Evolutionary conservation across 495 filamentous ascomycete genomes (phyloP).

Genomic region (Copromyces sp.): DNA sequence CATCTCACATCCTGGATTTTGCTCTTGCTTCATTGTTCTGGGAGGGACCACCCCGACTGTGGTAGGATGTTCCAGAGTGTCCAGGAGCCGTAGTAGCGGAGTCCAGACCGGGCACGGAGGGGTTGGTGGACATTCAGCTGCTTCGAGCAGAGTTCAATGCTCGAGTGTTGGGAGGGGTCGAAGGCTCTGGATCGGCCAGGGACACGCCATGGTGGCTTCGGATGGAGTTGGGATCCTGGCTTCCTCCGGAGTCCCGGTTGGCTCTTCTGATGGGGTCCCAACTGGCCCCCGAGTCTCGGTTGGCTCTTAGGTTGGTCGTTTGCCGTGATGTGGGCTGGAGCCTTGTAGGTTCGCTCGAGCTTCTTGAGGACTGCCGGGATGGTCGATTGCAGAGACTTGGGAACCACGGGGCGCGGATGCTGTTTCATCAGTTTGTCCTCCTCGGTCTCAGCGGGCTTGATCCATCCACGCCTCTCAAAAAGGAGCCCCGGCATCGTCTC

Average conservation of each 20-base stretch:
- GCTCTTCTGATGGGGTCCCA: slow-evolving; percentile 4
- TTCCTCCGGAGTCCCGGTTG: background rate
- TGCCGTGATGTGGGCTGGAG: slow-evolving; percentile 3
- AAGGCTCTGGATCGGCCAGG: background rate
- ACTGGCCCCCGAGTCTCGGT: slow-evolving; percentile 2
- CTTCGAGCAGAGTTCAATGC: background rate
- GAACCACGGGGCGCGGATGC: slow-evolving; percentile 5
- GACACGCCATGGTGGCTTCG: background rate
- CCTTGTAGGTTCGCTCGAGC: slow-evolving; percentile 3
- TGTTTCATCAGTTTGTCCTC: slow-evolving; percentile 1
- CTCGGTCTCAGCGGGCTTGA: background rate
- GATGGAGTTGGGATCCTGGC: background rate
- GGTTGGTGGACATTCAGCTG: background rate
- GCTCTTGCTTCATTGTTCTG: background rate
- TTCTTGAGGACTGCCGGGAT: background rate
- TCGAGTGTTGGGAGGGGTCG: background rate
- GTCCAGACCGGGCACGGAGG: background rate
- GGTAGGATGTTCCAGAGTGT: too few relatives aligned
- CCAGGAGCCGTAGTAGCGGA: background rate
- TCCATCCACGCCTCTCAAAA: slow-evolving; percentile 4
- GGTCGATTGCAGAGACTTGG: slow-evolving; percentile 3
- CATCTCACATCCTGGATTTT: too few relatives aligned
- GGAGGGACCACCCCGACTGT: background rate
- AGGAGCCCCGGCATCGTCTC: background rate
- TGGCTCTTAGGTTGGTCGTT: background rate